These are phyloP conservation scores for Coniella vitis DNA, from an alignment of 2,329 filamentous ascomycete species.

Conservation along the genomic window DNA sequence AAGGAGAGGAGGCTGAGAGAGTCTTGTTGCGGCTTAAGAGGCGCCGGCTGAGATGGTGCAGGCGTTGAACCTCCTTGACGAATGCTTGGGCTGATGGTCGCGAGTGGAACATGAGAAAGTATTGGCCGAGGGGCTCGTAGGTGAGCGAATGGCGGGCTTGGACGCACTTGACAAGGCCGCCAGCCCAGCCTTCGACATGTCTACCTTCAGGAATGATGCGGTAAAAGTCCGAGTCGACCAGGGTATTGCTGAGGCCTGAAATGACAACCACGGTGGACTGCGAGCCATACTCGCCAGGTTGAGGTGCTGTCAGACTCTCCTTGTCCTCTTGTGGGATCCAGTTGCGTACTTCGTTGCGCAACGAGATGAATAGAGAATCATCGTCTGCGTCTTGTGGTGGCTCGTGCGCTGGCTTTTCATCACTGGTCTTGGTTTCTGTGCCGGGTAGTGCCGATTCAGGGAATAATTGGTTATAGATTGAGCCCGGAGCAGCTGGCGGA, in stretches of 20 bases:
- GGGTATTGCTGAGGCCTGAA: slow-evolving; percentile 48
- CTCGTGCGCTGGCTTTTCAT: neutral
- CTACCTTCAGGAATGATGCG: slow-evolving; percentile 55
- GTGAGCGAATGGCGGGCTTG: slow-evolving; percentile 59
- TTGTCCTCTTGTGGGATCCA: slow-evolving; percentile 7
- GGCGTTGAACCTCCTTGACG: slow-evolving; percentile 43
- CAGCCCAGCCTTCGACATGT: slow-evolving; percentile 62
- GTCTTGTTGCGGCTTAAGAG: slow-evolving; percentile 24
- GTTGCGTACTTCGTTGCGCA: slow-evolving; percentile 15
- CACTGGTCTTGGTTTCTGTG: neutral
- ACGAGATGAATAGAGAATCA: slow-evolving; percentile 7
- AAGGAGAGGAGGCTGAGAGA: slow-evolving; percentile 29
- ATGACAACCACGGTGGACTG: slow-evolving; percentile 43
- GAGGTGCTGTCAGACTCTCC: neutral
- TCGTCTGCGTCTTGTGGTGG: neutral
- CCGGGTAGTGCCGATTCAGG: slow-evolving; percentile 3
- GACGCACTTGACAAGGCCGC: slow-evolving; percentile 56
- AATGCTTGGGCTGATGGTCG: slow-evolving; percentile 55
- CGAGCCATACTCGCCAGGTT: slow-evolving; percentile 9
- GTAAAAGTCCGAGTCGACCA: slow-evolving; percentile 64
- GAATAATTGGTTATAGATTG: slow-evolving; percentile 10
- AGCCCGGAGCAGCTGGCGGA: neutral
- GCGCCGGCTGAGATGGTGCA: slow-evolving; percentile 33
- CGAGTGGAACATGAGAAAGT: slow-evolving; percentile 63
- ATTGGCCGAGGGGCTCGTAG: slow-evolving; percentile 56